A percentile compares a stretch with the other conserved stretches of the same genome.
Evolutionary conservation across 139 green algal genomes (phyloP).

Genomic region (Chlamydomonas sp.): DNA sequence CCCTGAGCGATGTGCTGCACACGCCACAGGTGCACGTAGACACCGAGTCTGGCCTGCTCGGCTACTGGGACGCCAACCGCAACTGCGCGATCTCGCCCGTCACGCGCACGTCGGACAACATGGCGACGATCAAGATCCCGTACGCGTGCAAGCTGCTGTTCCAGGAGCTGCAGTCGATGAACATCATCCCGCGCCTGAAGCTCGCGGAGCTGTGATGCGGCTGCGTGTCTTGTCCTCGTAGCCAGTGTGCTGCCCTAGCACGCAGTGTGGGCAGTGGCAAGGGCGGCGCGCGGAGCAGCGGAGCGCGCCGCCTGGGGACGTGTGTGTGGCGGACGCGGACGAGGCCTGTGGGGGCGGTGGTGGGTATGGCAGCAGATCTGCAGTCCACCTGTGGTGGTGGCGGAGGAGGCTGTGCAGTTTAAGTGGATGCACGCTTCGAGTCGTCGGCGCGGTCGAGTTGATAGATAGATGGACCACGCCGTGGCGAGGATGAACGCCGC

Average conservation of each 20-base stretch:
- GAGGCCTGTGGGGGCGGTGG: no score
- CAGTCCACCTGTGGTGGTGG: no score
- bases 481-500: no score
- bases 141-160: slow-evolving; percentile 98
- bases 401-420: no score
- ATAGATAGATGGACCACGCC: no score
- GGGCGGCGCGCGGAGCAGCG: not conserved
- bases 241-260: not conserved
- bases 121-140: slow-evolving; percentile 84
- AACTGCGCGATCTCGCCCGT: slow-evolving; percentile 54
- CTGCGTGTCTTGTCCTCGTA: not conserved
- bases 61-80: slow-evolving; percentile 73
- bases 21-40: slow-evolving; percentile 96
- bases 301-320: not conserved
- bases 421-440: no score
- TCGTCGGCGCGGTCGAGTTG: no score
- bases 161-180: slow-evolving; percentile 91
- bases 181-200: slow-evolving; percentile 81
- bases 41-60: slow-evolving; percentile 86
- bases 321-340: not conserved
- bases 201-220: slow-evolving; percentile 47
- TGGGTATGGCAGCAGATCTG: no score
- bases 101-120: slow-evolving; percentile 42
- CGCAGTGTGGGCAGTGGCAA: not conserved
- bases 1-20: not conserved